phyloP scores from a whole-genome alignment of 345 rosid species.

The Eucalyptus caleyi region DNA sequence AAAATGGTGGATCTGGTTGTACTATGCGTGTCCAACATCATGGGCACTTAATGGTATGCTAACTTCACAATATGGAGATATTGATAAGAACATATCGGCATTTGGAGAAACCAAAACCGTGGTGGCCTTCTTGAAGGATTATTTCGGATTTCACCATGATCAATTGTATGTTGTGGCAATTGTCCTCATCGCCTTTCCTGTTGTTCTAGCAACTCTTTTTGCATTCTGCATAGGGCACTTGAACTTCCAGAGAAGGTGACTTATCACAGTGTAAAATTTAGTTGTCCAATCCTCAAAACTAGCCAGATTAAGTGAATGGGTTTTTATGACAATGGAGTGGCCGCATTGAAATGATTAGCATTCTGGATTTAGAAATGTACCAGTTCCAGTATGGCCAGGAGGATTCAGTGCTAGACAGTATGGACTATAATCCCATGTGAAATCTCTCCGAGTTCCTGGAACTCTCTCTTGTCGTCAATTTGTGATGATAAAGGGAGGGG shows the following conservation, averaged over 20 bases:
- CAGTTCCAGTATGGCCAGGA: not conserved
- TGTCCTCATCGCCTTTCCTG: conserved; percentile 35
- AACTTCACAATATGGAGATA: conserved; percentile 72
- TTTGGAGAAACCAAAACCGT: conserved; percentile 35
- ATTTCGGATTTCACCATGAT: conserved; percentile 41
- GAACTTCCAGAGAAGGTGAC: conserved; percentile 56
- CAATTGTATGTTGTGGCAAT: conserved; percentile 17
- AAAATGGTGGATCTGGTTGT: conserved; percentile 77
- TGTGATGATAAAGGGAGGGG: not conserved
- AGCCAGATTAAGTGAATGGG: not conserved
- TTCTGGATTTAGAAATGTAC: not conserved
- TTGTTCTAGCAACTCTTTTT: conserved; percentile 36
- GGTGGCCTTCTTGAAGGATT: conserved; percentile 31
- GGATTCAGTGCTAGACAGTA: not conserved
- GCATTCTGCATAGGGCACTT: conserved; percentile 33
- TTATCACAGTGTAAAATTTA: not conserved
- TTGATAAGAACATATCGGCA: conserved; percentile 14
- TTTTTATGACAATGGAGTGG: not conserved
- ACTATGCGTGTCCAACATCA: conserved; percentile 52
- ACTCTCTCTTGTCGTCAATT: not conserved
- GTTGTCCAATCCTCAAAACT: not conserved
- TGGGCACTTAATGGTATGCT: conserved; percentile 62
- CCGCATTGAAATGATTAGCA: not conserved
- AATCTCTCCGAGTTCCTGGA: not conserved
- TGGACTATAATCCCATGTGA: not conserved